These are phyloP conservation scores for Climacium dendroides DNA, from an alignment of 225 moss, liverwort and hornwort genomes.

Conservation along the genomic window DNA sequence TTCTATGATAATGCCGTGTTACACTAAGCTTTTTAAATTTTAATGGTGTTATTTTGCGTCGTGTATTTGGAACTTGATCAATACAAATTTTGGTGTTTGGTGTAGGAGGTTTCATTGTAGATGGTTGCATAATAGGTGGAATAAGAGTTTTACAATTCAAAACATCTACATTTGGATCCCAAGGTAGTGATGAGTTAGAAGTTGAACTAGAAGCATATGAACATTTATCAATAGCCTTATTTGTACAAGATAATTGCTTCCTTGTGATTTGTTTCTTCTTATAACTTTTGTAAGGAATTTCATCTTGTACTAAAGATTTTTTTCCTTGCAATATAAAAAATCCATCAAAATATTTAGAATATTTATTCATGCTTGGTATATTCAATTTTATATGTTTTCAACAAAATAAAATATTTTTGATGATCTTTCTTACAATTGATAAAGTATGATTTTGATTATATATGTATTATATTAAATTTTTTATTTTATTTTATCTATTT, in stretches of 20 bases:
- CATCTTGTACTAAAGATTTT: neutral
- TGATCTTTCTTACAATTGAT: neutral
- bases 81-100: neutral
- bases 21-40: neutral
- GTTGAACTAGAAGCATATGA: neutral
- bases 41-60: neutral
- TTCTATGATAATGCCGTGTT: neutral
- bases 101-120: neutral
- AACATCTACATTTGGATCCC: neutral
- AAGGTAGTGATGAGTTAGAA: neutral
- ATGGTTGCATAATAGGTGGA: neutral
- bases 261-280: neutral
- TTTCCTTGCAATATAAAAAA: neutral
- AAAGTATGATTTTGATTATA: neutral
- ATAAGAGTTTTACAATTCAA: slow-evolving; percentile 5
- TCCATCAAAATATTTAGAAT: neutral
- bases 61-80: neutral
- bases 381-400: neutral
- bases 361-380: neutral
- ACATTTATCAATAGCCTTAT: neutral
- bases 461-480: neutral
- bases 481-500: neutral
- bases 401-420: neutral
- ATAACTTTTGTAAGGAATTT: neutral
- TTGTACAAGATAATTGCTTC: neutral